Percentiles rank a stretch among this genome's conserved stretches.
phyloP scores from a whole-genome alignment of 1,284 basidiomycete genomes.

The Sporisorium iseilematis-ciliati region DNA sequence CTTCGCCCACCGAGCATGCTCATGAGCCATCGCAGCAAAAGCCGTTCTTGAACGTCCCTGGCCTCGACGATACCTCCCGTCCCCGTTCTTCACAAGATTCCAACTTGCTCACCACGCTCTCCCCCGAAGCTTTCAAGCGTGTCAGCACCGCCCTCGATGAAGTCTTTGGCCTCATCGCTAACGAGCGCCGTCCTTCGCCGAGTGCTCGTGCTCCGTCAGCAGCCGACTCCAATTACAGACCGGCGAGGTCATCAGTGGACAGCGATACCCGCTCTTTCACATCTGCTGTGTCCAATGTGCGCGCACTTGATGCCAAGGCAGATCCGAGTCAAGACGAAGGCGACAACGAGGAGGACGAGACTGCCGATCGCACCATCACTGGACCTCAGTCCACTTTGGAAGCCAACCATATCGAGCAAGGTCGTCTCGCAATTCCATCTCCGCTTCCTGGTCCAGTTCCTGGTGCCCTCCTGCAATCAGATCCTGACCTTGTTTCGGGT shows the following conservation, averaged over 20 bases:
- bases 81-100: constrained; percentile 27
- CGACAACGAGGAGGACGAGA: constrained; percentile 12
- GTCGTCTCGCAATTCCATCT: constrained; percentile 12
- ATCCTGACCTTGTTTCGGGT: constrained; percentile 1
- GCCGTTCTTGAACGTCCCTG: constrained; percentile 13
- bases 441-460: constrained; percentile 10
- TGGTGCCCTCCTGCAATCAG: constrained; percentile 7
- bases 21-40: not conserved
- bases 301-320: constrained; percentile 6
- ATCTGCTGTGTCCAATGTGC: constrained; percentile 46
- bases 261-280: constrained; percentile 55
- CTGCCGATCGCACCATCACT: constrained; percentile 21
- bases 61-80: constrained; percentile 8
- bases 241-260: constrained; percentile 38
- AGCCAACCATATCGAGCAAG: constrained; percentile 20
- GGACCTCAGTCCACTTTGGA: constrained; percentile 14
- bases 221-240: not conserved
- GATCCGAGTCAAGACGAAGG: not conserved
- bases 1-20: not conserved
- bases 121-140: constrained; percentile 62
- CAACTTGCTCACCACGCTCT: constrained; percentile 46
- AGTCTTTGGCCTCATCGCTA: constrained; percentile 57
- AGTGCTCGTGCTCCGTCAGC: not conserved
- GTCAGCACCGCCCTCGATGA: constrained; percentile 65
- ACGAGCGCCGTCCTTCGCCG: constrained; percentile 22